Evolutionary conservation across 2,329 filamentous ascomycete species (phyloP).

Genomic region (Penicillium vulpinum): DNA sequence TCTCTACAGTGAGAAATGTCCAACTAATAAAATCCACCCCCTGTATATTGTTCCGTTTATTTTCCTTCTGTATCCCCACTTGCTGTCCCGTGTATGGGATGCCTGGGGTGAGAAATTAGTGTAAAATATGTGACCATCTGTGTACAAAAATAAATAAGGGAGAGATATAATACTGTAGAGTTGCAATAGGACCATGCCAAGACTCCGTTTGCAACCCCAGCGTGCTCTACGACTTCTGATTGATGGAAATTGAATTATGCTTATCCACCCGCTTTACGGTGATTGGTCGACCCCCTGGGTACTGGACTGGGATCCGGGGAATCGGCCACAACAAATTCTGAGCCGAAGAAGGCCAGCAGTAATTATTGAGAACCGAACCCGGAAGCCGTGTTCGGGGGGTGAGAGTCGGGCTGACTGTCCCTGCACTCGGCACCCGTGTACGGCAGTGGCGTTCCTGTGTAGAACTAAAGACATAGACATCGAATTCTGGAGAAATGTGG

Average conservation of each 20-base stretch:
- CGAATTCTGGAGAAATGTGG: not conserved
- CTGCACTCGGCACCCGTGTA: not conserved
- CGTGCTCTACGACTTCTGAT: not conserved
- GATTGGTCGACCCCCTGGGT: constrained; percentile 11
- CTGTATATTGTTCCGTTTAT: not conserved
- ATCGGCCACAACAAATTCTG: constrained; percentile 12
- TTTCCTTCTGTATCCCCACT: not conserved
- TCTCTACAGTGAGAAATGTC: not conserved
- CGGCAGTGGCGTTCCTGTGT: constrained; percentile 1
- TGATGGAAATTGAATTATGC: constrained; percentile 2
- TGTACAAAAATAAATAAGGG: constrained; percentile 6
- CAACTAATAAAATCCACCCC: constrained; percentile 2
- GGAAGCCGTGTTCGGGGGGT: constrained; percentile 18
- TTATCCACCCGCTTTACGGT: not conserved
- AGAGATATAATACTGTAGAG: constrained; percentile 8
- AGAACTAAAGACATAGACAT: not conserved
- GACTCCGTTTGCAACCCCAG: constrained; percentile 18
- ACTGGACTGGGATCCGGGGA: constrained; percentile 21
- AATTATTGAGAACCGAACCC: constrained; percentile 3
- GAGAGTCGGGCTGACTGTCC: constrained; percentile 1
- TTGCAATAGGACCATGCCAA: constrained; percentile 16
- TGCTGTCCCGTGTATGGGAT: constrained; percentile 1
- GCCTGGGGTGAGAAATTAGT: constrained; percentile 2
- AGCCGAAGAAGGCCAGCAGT: constrained; percentile 7
- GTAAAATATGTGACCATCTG: constrained; percentile 3